Conservation (phyloP, 2,329 filamentous ascomycete genomes). For the Aspergillus hortae region DNA sequence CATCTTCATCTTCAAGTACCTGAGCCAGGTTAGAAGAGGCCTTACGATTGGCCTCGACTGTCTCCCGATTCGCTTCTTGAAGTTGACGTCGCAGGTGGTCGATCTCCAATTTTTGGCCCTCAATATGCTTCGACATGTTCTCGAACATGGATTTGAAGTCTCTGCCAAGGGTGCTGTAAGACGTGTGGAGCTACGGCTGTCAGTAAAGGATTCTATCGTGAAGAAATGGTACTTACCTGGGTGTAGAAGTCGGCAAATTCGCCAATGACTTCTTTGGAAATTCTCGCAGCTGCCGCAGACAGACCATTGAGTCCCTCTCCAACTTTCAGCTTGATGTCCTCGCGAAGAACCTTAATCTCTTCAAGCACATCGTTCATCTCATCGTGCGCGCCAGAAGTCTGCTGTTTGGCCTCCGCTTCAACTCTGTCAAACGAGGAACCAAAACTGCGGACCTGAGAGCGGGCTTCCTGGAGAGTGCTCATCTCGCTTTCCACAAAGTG, state of each 20-base stretch:
- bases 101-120: constrained; percentile 72
- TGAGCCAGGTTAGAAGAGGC: constrained; percentile 66
- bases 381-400: constrained; percentile 58
- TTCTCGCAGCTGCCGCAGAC: constrained; percentile 78
- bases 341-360: constrained; percentile 84
- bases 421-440: constrained; percentile 64
- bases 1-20: constrained; percentile 71
- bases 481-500: constrained; percentile 73
- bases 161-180: constrained; percentile 76
- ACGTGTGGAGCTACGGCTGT: constrained; percentile 64
- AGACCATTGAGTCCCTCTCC: constrained; percentile 80
- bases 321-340: constrained; percentile 82
- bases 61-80: constrained; percentile 63
- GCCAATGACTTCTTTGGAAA: constrained; percentile 81
- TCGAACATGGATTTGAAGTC: constrained; percentile 88
- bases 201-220: not conserved
- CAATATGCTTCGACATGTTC: constrained; percentile 69
- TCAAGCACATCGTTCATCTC: constrained; percentile 89
- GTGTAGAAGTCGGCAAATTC: constrained; percentile 82
- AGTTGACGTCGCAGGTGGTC: constrained; percentile 70
- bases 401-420: constrained; percentile 60
- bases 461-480: constrained; percentile 65
- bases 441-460: constrained; percentile 67
- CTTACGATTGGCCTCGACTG: constrained; percentile 64
- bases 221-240: constrained; percentile 22